Evolutionary conservation across 371 early-diverging fungal genomes (phyloP).

Genomic region (Hamiltosporidium tvaerminnensis): DNA sequence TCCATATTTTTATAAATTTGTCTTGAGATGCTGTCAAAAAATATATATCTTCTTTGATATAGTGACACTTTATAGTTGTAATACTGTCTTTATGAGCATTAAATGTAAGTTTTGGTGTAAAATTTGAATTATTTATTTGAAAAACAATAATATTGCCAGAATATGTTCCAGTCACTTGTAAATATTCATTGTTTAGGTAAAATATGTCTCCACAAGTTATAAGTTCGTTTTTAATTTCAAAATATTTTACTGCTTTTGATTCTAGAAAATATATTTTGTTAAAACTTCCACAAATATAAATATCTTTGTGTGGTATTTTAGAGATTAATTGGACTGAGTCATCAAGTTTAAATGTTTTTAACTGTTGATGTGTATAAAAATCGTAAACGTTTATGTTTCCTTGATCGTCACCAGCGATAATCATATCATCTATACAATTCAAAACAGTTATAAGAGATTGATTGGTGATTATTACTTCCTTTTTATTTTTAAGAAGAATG

Average conservation of each 20-base stretch:
- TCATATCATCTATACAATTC: neutral
- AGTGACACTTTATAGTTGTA: slow-evolving; percentile 10
- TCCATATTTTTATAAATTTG: slow-evolving; percentile 31
- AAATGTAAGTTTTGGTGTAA: neutral
- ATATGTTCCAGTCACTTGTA: neutral
- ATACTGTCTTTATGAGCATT: slow-evolving; percentile 28
- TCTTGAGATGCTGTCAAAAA: slow-evolving; percentile 31
- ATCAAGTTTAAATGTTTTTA: neutral
- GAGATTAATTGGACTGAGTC: neutral
- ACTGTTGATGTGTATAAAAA: neutral
- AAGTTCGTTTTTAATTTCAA: neutral
- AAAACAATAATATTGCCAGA: neutral
- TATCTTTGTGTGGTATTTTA: neutral
- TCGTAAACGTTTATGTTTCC: neutral
- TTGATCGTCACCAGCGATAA: neutral
- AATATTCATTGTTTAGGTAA: neutral
- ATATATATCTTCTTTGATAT: slow-evolving; percentile 2
- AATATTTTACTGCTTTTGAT: neutral
- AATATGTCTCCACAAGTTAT: neutral
- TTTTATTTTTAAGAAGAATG: neutral
- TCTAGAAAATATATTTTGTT: neutral
- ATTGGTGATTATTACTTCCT: neutral
- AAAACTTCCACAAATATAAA: neutral
- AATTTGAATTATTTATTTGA: neutral
- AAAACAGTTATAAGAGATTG: neutral